These are phyloP conservation scores for Colletotrichum orbiculare DNA, from an alignment of 2,329 filamentous ascomycete species.

Conservation along the genomic window DNA sequence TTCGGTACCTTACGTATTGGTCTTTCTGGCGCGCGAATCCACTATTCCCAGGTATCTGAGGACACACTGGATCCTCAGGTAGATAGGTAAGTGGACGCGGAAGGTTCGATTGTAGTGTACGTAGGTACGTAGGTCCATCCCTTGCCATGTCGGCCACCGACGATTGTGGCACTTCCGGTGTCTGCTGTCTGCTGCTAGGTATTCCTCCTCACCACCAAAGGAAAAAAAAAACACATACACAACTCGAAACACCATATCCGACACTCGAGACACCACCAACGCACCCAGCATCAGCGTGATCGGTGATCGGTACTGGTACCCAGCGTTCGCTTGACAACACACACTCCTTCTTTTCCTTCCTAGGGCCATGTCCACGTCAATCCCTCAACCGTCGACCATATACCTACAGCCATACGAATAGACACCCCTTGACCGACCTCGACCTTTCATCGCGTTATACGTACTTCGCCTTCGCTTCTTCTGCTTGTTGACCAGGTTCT, in stretches of 20 bases:
- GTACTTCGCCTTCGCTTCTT: conserved; percentile 30
- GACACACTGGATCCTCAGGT: no score
- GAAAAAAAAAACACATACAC: neutral
- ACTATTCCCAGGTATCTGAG: no score
- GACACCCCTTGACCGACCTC: conserved; percentile 7
- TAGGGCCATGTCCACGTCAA: conserved; percentile 26
- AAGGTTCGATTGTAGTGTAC: neutral
- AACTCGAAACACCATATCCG: conserved; percentile 7
- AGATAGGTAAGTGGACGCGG: no score
- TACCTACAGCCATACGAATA: neutral
- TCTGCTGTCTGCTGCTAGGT: neutral
- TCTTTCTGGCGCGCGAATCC: no score
- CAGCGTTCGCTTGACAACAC: conserved; percentile 12
- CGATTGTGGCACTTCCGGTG: conserved; percentile 34
- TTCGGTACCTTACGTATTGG: no score
- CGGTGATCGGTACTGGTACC: neutral
- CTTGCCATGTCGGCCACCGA: conserved; percentile 19
- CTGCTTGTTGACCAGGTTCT: conserved; percentile 35
- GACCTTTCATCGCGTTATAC: neutral
- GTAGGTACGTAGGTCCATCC: conserved; percentile 11
- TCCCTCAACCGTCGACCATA: conserved; percentile 8
- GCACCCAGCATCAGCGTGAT: neutral
- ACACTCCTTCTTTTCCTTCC: conserved; percentile 5
- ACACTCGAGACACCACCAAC: conserved; percentile 13
- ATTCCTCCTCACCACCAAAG: conserved; percentile 5